A percentile compares a stretch with the other conserved stretches of the same genome.
Conservation (phyloP, 2,329 filamentous ascomycete species). For the Penicillium brevicompactum region DNA sequence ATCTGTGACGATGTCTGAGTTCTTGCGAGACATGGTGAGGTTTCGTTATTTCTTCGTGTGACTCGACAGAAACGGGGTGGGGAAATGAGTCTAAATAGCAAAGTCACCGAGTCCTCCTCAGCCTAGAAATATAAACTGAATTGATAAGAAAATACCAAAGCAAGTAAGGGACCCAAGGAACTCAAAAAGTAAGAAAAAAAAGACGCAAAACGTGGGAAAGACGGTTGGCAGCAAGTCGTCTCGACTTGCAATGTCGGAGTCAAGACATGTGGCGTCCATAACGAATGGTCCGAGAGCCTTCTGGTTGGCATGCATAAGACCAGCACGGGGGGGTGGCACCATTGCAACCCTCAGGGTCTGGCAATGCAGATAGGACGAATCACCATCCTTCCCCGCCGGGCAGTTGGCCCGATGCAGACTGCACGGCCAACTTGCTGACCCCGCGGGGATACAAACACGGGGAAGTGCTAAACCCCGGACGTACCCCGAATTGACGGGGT, state of each 20-base stretch:
- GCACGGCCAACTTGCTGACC: neutral
- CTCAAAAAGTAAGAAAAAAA: conserved; percentile 6
- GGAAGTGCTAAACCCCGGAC: conserved; percentile 7
- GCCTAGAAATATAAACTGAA: neutral
- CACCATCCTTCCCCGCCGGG: neutral
- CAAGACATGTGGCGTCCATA: conserved; percentile 2
- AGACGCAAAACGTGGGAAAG: neutral
- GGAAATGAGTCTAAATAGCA: neutral
- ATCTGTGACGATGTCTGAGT: conserved; percentile 13
- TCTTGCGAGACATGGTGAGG: conserved; percentile 20
- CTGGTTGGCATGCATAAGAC: neutral
- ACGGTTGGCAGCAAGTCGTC: neutral
- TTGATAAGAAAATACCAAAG: conserved; percentile 1
- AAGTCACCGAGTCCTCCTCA: neutral
- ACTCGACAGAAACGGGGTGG: neutral
- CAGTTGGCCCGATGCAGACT: neutral
- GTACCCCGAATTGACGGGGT: neutral
- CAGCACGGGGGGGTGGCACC: neutral
- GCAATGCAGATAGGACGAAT: neutral
- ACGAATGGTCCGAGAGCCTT: neutral
- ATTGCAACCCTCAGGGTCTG: neutral
- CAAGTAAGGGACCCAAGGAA: conserved; percentile 5
- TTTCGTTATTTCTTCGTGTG: neutral
- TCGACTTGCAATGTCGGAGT: neutral
- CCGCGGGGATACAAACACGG: conserved; percentile 2